Percentiles rank a stretch among this genome's conserved stretches.
These are phyloP conservation scores for Aspergillus flavus DNA, from an alignment of 2,329 filamentous ascomycete genomes.

Conservation along the genomic window DNA sequence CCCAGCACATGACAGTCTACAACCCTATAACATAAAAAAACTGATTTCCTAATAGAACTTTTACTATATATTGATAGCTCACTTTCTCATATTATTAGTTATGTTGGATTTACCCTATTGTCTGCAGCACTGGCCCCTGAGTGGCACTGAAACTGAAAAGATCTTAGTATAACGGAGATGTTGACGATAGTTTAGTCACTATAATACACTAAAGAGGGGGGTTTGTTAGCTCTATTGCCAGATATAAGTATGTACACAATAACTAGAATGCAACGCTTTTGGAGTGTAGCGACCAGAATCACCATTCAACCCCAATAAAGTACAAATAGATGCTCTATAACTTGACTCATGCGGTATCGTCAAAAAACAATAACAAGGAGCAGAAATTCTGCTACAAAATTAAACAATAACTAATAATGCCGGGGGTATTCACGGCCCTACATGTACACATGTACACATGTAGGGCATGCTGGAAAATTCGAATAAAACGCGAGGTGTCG, in stretches of 20 bases:
- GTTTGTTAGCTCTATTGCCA: neutral
- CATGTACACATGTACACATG: too few relatives aligned
- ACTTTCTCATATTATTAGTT: neutral
- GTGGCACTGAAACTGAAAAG: neutral
- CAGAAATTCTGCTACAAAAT: neutral
- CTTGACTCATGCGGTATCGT: constrained; percentile 10
- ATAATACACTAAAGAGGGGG: neutral
- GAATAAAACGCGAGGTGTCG: neutral
- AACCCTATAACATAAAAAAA: neutral
- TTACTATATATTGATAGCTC: neutral
- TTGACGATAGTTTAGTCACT: neutral
- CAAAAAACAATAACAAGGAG: constrained; percentile 3
- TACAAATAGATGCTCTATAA: constrained; percentile 19
- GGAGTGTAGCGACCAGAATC: constrained; percentile 8
- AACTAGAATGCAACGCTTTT: constrained; percentile 13
- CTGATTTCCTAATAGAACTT: neutral
- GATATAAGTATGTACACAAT: constrained; percentile 13
- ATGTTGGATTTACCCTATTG: neutral
- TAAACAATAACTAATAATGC: constrained; percentile 1
- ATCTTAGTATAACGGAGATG: neutral
- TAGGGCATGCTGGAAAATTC: neutral
- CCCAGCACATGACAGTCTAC: neutral
- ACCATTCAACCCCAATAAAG: constrained; percentile 3
- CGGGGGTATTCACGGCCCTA: neutral
- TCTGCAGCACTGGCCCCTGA: too few relatives aligned